Base-by-base conservation (phyloP, 169 alveolate species). In the Theileria sp. region DNA sequence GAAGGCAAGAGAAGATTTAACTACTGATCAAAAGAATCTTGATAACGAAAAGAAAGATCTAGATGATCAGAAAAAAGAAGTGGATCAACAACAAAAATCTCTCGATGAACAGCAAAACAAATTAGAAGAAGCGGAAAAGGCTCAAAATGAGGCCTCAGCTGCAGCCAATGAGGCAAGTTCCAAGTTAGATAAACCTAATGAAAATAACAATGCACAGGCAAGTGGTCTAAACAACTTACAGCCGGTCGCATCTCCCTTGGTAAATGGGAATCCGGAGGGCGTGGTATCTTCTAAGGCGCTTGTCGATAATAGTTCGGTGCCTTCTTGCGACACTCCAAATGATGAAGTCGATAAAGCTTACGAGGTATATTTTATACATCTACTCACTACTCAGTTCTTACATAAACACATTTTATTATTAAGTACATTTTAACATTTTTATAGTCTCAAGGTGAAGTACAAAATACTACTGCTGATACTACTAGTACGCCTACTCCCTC, bases 221-320 rank as follows among this genome's bases (percentile, higher is more conserved):
- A 58, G 17, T 15, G 32, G 30, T 64, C 25, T 83, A 13, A 77
- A 38, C 17, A 12, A 54, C 21, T 34, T 71, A 3, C 79, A 83
- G 67, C 89, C 89, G 26, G 67, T 83, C 81, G 86, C 89, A 44
- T 44, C 86, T n/a, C 89, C 83, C 30, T 34, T 69, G 19, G 86
- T 77, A 1, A 75, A 83, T 34, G 83, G 82, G 30, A 67, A 61
- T 19, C 79, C 79, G 13, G 79, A 32, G 15, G 89, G 82, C 0
- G 72, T 77, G 17, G 86, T 72, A 9, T 36, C 86, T 23, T 72
- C 80, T 15, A 54, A 23, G 13, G 75, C 87, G 9, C 81, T 82
- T 23, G 77, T 73, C n/a, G 89, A 75, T 36, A 74, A 54, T 21
- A 32, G 66, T 44, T 69, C 81, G 12, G 64, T 83, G 1, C 89